Percentiles rank a stretch among this genome's conserved stretches.
Conservation (phyloP, 129 eudicot species). For the Chrysanthemum lavandulifolium region DNA sequence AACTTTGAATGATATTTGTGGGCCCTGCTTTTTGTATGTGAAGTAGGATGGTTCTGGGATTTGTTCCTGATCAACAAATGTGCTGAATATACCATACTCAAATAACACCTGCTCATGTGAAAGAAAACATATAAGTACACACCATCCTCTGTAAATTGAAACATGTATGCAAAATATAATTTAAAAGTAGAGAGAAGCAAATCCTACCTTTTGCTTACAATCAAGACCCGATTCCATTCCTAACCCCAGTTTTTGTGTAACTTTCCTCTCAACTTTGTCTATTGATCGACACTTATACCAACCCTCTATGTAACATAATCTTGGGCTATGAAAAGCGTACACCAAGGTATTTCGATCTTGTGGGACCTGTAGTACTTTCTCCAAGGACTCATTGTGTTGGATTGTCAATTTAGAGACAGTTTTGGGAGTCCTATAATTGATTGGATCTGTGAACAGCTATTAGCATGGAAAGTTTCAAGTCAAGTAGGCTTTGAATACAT, state of each 20-base stretch:
- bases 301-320: not conserved
- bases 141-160: too few species aligned
- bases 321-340: not conserved
- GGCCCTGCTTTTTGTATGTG: constrained; percentile 1
- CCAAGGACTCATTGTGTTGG: not conserved
- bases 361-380: not conserved
- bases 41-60: not conserved
- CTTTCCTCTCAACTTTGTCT: constrained; percentile 2
- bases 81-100: too few species aligned
- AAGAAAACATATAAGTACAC: too few species aligned
- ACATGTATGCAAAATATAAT: too few species aligned
- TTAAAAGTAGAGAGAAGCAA: too few species aligned
- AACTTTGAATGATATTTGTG: constrained; percentile 13
- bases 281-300: not conserved
- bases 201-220: too few species aligned
- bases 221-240: too few species aligned
- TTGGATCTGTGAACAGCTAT: constrained; percentile 9
- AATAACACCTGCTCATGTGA: too few species aligned
- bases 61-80: too few species aligned
- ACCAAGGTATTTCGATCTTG: not conserved
- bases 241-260: constrained; percentile 8
- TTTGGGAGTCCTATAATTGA: constrained; percentile 3
- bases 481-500: too few species aligned
- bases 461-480: too few species aligned
- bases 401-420: not conserved